A percentile compares a stretch with the other conserved stretches of the same genome.
phyloP scores from a whole-genome alignment of 202 grass and related monocot genomes.

The Panicum hallii region DNA sequence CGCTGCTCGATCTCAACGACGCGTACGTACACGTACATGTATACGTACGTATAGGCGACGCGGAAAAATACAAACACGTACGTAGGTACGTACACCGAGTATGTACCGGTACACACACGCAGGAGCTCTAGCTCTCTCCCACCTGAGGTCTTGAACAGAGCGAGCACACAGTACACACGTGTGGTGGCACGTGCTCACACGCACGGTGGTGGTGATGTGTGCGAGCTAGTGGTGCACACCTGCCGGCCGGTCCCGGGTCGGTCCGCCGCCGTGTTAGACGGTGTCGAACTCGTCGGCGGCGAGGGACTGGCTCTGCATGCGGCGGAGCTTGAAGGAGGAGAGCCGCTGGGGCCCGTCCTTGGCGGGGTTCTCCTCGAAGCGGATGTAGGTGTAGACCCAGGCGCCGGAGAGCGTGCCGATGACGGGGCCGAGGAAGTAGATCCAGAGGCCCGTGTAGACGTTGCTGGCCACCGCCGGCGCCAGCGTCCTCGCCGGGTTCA shows the following conservation, averaged over 20 bases:
- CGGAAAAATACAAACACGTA: conserved; percentile 22
- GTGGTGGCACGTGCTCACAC: background rate
- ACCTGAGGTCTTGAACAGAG: conserved; percentile 36
- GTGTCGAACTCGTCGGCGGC: conserved; percentile 62
- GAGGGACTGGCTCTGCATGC: conserved; percentile 75
- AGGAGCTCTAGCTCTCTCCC: conserved; percentile 34
- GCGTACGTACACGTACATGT: background rate
- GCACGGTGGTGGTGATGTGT: background rate
- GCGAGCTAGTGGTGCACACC: background rate
- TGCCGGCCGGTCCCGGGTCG: background rate
- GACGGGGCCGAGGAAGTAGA: conserved; percentile 93
- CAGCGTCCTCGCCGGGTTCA: conserved; percentile 98
- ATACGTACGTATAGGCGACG: background rate
- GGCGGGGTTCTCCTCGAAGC: conserved; percentile 59
- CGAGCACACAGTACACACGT: background rate
- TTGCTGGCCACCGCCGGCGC: conserved; percentile 91
- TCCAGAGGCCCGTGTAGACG: conserved; percentile 81
- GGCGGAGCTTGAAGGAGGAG: conserved; percentile 96
- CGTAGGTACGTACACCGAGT: conserved; percentile 25
- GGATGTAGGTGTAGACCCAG: conserved; percentile 85
- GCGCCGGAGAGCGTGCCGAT: conserved; percentile 83
- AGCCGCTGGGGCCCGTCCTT: conserved; percentile 50
- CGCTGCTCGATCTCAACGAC: background rate
- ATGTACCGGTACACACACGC: conserved; percentile 21
- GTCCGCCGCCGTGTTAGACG: background rate